These are phyloP conservation scores for Limonium bicolor DNA, from an alignment of 148 eudicot genomes.

Conservation along the genomic window DNA sequence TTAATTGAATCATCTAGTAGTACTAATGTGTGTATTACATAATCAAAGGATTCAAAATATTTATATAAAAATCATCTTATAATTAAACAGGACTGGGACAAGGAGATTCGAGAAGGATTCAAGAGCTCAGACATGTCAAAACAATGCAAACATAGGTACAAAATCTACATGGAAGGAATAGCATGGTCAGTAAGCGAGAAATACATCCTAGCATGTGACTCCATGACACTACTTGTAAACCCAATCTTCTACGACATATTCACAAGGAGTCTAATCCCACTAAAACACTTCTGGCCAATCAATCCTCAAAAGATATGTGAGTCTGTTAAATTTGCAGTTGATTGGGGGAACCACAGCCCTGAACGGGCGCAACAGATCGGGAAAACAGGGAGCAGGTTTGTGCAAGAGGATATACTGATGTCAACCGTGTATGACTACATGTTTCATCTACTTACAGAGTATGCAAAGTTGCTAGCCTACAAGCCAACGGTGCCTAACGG, in stretches of 20 bases:
- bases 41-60: no score
- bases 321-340: conserved; percentile 47
- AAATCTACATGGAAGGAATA: conserved; percentile 48
- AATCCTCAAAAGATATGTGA: conserved; percentile 17
- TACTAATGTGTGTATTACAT: no score
- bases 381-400: conserved; percentile 27
- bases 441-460: conserved; percentile 44
- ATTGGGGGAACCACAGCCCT: conserved; percentile 38
- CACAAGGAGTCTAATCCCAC: conserved; percentile 41
- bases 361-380: conserved; percentile 49
- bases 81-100: conserved; percentile 43
- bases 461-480: conserved; percentile 36
- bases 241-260: conserved; percentile 45
- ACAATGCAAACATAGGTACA: conserved; percentile 53
- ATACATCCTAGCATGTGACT: conserved; percentile 47
- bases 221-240: conserved; percentile 26
- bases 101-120: conserved; percentile 32
- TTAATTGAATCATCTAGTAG: no score
- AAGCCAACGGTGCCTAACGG: conserved; percentile 32
- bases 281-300: conserved; percentile 47
- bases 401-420: conserved; percentile 29
- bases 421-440: conserved; percentile 47
- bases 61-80: no score
- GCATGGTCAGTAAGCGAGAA: conserved; percentile 65
- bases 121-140: conserved; percentile 34